phyloP scores from a whole-genome alignment of 805 yeast genomes.

The Kodamaea hsintzibuensis region DNA sequence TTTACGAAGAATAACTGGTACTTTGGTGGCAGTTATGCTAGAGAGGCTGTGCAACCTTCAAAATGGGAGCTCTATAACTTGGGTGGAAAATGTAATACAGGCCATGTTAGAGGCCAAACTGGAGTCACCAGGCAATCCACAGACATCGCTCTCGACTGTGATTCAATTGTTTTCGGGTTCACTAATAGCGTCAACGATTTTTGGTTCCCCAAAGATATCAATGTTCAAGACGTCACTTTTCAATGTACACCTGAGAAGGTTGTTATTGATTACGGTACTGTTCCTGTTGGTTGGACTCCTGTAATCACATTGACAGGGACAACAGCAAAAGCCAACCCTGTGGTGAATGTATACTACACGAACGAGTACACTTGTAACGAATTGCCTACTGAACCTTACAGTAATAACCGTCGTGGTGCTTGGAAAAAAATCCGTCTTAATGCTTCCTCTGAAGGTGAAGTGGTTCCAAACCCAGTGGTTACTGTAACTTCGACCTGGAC shows the following conservation, averaged over 20 bases:
- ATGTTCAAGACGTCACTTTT: background rate
- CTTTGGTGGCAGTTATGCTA: background rate
- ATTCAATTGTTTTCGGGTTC: background rate
- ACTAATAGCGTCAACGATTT: background rate
- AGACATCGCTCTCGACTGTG: background rate
- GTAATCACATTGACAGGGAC: background rate
- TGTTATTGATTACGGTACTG: background rate
- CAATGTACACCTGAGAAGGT: background rate
- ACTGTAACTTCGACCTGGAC: background rate
- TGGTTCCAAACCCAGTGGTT: background rate
- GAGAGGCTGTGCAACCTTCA: background rate
- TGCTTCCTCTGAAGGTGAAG: background rate
- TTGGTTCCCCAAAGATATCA: background rate
- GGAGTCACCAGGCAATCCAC: background rate
- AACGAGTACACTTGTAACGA: background rate
- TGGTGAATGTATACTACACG: background rate
- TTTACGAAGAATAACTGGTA: background rate
- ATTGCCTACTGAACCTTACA: background rate
- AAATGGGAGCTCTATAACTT: background rate
- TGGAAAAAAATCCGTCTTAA: background rate
- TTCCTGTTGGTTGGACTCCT: background rate
- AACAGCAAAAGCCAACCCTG: background rate
- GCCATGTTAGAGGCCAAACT: background rate
- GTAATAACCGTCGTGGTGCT: background rate
- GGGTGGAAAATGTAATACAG: background rate